Evolutionary conservation across 2,329 filamentous ascomycete genomes (phyloP), one percentile per base, ranked within the genome.

Genomic region (Cladobotryum mycophilum): DNA sequence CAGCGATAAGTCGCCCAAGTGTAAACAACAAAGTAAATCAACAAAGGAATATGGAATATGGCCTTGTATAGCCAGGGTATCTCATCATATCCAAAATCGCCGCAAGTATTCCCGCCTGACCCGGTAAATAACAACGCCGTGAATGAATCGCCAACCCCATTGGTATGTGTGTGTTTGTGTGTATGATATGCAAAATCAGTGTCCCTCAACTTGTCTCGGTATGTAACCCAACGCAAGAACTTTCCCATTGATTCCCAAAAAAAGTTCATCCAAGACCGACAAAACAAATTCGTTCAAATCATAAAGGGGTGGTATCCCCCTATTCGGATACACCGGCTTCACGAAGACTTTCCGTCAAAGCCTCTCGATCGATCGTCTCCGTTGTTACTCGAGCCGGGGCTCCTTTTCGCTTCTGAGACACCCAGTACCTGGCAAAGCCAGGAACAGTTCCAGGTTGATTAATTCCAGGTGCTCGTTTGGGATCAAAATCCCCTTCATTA

Each of bases 361-460:
- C 79, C 40, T 80, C 76, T 35, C 74, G 72, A 61, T 88, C 82
- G 18, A 88, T 64, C 1, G 67, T 68, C 22, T 79, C 75, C 0
- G 84, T 72, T 14, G 78, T 76, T 11, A 87, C 78, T 53, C 76
- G 77, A 35, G 76, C 74, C 2, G 80, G 77, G 1, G 79, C 70
- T 35, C 66, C 73, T 65, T 69, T 79, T 61, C 66, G 79, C 66
- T 69, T 79, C 61, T 68, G 71, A 1, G 72, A 67, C 2, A 72
- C 69, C 66, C 75, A 73, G 57, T 78, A 81, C 49, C 79, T 74
- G 22, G 81, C 75, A 56, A 92, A 86, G 0, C 88, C 88, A 0
- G 86, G 81, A 41, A 93, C 85, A 0, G 81, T 76, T 0, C 88
- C 88, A 1, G 80, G 76, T 63, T 92, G 88, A 60, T 93, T 93